Evolutionary conservation across 768 basidiomycete genomes (phyloP).

Genomic region (Trametes sanguinea): DNA sequence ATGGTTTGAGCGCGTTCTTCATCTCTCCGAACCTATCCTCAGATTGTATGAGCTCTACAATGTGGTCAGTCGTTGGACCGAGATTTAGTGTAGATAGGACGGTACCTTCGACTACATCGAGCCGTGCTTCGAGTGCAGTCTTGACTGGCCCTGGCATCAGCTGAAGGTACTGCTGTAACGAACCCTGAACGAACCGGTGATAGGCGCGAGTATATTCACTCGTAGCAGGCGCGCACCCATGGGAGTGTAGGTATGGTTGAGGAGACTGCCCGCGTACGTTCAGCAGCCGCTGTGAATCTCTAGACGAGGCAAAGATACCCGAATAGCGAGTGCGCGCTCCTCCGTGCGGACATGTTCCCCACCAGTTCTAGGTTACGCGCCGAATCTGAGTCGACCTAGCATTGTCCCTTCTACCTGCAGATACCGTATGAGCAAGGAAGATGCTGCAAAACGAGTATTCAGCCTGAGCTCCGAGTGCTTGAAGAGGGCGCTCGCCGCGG

Average conservation of each 20-base stretch:
- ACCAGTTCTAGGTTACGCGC: conserved; percentile 89
- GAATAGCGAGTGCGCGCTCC: conserved; percentile 74
- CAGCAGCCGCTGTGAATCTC: not conserved
- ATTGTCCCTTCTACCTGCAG: conserved; percentile 86
- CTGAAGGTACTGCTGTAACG: not conserved
- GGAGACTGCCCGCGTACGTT: conserved; percentile 42
- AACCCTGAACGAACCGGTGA: conserved; percentile 52
- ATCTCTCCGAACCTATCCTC: conserved; percentile 75
- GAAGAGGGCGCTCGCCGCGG: conserved; percentile 84
- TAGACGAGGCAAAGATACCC: conserved; percentile 47
- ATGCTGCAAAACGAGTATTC: conserved; percentile 68
- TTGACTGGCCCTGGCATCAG: conserved; percentile 44
- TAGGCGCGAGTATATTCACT: conserved; percentile 79
- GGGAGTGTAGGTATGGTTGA: conserved; percentile 85
- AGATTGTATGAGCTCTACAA: conserved; percentile 68
- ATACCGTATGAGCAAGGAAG: conserved; percentile 75
- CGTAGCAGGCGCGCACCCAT: conserved; percentile 86
- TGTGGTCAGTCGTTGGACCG: too few species aligned
- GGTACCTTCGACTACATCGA: conserved; percentile 84
- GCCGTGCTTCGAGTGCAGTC: conserved; percentile 70
- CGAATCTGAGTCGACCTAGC: conserved; percentile 91
- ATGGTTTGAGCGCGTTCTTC: conserved; percentile 63
- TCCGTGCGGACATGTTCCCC: conserved; percentile 66
- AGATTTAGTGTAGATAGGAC: not conserved
- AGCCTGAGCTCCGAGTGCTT: conserved; percentile 74